Percentiles rank a stretch among this genome's conserved stretches.
phyloP scores from a whole-genome alignment of 208 protist species.

The Wallacemonas sp. region DNA sequence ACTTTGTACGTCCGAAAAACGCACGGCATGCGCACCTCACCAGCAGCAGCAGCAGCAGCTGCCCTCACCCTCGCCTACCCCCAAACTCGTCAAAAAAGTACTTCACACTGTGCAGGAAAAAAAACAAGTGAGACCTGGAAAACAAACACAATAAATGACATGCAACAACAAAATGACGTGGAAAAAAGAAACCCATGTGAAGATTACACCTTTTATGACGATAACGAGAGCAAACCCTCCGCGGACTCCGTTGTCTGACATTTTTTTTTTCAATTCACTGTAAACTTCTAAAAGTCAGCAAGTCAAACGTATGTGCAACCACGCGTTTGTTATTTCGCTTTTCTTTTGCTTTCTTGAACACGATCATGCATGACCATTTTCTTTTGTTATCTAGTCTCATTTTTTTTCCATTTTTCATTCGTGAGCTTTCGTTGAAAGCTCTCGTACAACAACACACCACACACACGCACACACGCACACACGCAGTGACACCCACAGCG shows the following conservation, averaged over 20 bases:
- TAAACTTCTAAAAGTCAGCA: background rate
- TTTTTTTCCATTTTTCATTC: constrained; percentile 13
- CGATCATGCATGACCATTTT: background rate
- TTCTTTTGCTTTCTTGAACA: background rate
- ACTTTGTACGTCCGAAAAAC: background rate
- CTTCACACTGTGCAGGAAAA: background rate
- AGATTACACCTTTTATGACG: constrained; percentile 9
- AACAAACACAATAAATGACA: constrained; percentile 4
- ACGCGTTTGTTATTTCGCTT: background rate
- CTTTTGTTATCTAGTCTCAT: constrained; percentile 1
- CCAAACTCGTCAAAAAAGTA: background rate
- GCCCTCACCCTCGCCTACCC: background rate
- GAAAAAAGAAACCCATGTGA: background rate
- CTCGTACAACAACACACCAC: background rate
- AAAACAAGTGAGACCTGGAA: background rate
- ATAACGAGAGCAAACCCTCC: constrained; percentile 9
- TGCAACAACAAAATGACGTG: background rate
- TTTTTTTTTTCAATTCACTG: constrained; percentile 9
- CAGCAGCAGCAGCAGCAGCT: too few species aligned
- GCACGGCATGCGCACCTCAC: background rate
- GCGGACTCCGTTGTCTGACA: background rate
- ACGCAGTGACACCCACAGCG: background rate
- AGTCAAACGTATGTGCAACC: background rate
- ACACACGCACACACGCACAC: background rate
- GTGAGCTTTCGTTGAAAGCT: background rate